Percentiles rank a stretch among this genome's conserved stretches.
Evolutionary conservation across 208 protist species (phyloP).

Genomic region (Leishmania arabica): DNA sequence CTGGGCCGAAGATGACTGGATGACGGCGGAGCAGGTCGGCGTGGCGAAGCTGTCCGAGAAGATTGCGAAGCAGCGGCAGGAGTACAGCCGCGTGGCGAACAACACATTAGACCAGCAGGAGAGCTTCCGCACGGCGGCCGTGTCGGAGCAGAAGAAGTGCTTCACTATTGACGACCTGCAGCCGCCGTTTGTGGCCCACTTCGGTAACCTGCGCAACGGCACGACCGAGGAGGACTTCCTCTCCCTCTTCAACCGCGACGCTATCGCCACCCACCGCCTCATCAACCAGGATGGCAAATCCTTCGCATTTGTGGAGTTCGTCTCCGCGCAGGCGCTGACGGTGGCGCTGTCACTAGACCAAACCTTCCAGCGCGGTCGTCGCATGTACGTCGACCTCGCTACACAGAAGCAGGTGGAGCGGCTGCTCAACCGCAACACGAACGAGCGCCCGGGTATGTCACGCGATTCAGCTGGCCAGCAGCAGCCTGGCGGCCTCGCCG

Average conservation of each 20-base stretch:
- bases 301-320: constrained; percentile 90
- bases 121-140: constrained; percentile 61
- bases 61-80: constrained; percentile 44
- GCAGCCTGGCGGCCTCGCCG: constrained; percentile 31
- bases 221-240: constrained; percentile 82
- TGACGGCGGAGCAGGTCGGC: constrained; percentile 55
- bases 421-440: constrained; percentile 51
- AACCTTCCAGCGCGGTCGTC: constrained; percentile 60
- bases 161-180: constrained; percentile 52
- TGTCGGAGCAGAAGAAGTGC: constrained; percentile 21
- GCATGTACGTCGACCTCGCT: constrained; percentile 82
- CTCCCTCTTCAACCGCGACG: constrained; percentile 54
- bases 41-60: constrained; percentile 62
- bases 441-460: constrained; percentile 36
- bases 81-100: constrained; percentile 72
- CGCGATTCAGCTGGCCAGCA: constrained; percentile 59
- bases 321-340: constrained; percentile 57
- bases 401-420: constrained; percentile 80
- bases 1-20: constrained; percentile 72
- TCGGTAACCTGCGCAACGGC: constrained; percentile 87
- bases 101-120: constrained; percentile 56
- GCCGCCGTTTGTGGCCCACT: constrained; percentile 78
- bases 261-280: constrained; percentile 64
- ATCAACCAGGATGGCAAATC: constrained; percentile 80
- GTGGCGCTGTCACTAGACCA: constrained; percentile 72